Base-by-base conservation (phyloP, 768 basidiomycete genomes). In the Tremella fuciformis region DNA sequence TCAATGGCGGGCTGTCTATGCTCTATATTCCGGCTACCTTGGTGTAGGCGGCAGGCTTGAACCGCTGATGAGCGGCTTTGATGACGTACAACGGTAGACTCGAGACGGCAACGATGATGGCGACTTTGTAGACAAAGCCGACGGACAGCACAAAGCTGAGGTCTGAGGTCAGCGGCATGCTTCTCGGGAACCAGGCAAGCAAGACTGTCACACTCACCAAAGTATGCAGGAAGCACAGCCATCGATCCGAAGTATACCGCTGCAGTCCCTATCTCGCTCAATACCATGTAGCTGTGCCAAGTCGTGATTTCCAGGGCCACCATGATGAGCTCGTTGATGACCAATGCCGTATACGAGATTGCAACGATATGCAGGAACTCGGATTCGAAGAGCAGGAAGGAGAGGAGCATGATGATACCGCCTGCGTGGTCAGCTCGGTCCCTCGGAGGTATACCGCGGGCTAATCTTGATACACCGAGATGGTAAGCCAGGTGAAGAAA, bases 291-390 rank as follows among this genome's bases (percentile, higher is more conserved):
- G 3, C 85, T 70, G 78, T 99, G 96, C 94, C 94, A 99, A 62
- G 90, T 97, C 2, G 93, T 98, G 59, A 98, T 92, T 78, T 98
- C 93, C 66, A 98, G 77, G 1, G 93, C 92, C 47, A 98, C 96
- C 96, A 98, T 99, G 78, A 98, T 91, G 51, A 99, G 84, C 74
- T 98, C 96, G 74, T 99, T 99, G 25, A 98, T 80, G 63, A 99
- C 85, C 50, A 98, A 81, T 0, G 96, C 90, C 1, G 93, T 96
- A 76, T 96, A 99, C 0, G 96, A 98, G 65, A 98, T 99, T 18
- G 94, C 88, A 26, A 99, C 96, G 60, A 99, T 97, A 74, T 98
- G 96, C 65, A 98, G 77, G 78, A 98, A 98, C 71, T 99, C 93
- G 53, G 84, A 93, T 78, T 99, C 96, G 76, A 98, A 99, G 1